A percentile compares a stretch with the other conserved stretches of the same genome.
Evolutionary conservation across 1,139 yeast genomes (phyloP).

Genomic region (Diutina ranongensis): DNA sequence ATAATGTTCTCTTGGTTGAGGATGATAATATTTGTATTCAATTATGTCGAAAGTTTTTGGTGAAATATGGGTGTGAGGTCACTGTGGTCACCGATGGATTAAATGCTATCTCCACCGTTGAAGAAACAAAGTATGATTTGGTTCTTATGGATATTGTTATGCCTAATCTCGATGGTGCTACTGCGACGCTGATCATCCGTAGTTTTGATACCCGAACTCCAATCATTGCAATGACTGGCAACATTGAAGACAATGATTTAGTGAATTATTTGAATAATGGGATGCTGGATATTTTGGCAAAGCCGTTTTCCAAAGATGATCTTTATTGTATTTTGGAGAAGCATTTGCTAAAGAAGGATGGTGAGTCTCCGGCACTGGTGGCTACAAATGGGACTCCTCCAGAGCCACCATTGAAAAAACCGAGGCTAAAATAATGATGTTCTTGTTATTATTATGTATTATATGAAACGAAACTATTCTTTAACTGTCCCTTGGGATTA

Average conservation of each 20-base stretch:
- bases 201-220: slow-evolving; percentile 78
- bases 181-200: slow-evolving; percentile 80
- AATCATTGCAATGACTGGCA: slow-evolving; percentile 90
- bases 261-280: slow-evolving; percentile 79
- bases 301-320: slow-evolving; percentile 84
- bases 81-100: slow-evolving; percentile 90
- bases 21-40: slow-evolving; percentile 81
- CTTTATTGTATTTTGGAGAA: slow-evolving; percentile 64
- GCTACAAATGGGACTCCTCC: not conserved
- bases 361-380: not conserved
- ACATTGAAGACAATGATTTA: slow-evolving; percentile 69
- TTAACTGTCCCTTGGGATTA: not conserved
- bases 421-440: not conserved
- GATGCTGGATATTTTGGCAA: slow-evolving; percentile 83
- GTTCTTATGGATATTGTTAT: slow-evolving; percentile 90
- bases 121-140: slow-evolving; percentile 64
- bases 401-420: slow-evolving; percentile 1
- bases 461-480: not conserved
- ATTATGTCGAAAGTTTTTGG: slow-evolving; percentile 64
- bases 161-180: slow-evolving; percentile 92
- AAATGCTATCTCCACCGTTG: slow-evolving; percentile 75
- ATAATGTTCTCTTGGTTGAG: slow-evolving; percentile 72
- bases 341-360: slow-evolving; percentile 29
- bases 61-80: slow-evolving; percentile 84
- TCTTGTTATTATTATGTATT: not conserved